These are phyloP conservation scores for Coemansia sp. DNA, from an alignment of 192 early-diverging fungal genomes.

Conservation along the genomic window DNA sequence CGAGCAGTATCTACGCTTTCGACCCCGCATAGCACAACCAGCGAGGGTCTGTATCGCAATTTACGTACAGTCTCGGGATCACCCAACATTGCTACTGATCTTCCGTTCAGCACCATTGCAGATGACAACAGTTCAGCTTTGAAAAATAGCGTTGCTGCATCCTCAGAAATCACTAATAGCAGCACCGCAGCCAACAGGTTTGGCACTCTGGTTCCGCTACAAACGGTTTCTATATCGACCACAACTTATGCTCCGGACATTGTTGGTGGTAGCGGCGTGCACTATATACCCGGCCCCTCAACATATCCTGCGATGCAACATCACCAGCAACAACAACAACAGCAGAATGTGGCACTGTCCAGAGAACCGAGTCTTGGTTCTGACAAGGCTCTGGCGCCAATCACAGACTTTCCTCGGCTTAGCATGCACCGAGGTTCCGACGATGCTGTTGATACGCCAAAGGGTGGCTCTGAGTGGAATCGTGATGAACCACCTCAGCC, in stretches of 20 bases:
- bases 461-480: neutral
- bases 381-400: neutral
- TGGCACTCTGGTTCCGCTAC: neutral
- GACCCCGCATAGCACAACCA: constrained; percentile 33
- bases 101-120: neutral
- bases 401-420: neutral
- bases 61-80: constrained; percentile 25
- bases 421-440: neutral
- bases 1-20: constrained; percentile 7
- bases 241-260: neutral
- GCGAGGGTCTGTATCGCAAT: constrained; percentile 37
- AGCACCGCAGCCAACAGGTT: neutral
- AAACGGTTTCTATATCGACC: neutral
- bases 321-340: neutral
- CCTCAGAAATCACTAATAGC: neutral
- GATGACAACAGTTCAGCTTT: neutral
- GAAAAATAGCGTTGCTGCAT: neutral
- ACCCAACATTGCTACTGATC: neutral
- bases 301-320: neutral
- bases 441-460: neutral
- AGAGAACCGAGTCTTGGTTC: neutral
- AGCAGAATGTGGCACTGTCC: neutral
- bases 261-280: neutral
- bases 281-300: neutral
- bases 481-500: neutral